These are phyloP conservation scores for Parachaetomium inaequale DNA, from an alignment of 495 filamentous ascomycete genomes.

Conservation along the genomic window DNA sequence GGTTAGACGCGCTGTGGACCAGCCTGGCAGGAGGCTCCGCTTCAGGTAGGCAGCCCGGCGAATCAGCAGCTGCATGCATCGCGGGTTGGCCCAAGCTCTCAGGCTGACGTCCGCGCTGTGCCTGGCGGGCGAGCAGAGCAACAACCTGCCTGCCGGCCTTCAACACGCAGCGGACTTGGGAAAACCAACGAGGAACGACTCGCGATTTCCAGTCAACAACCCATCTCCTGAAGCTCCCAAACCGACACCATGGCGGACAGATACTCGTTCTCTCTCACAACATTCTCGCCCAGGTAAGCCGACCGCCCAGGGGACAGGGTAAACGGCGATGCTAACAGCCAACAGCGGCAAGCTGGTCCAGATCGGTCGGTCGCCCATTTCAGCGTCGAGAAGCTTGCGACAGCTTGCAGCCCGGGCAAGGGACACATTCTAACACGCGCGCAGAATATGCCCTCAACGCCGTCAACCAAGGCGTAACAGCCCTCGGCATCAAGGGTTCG, in stretches of 20 bases:
- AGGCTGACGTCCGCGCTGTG: constrained; percentile 26
- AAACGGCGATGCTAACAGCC: constrained; percentile 10
- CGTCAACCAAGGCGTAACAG: constrained; percentile 98
- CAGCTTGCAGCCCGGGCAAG: neutral
- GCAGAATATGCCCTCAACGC: constrained; percentile 98
- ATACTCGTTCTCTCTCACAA: constrained; percentile 99
- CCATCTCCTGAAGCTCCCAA: constrained; percentile 1
- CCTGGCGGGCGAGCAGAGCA: constrained; percentile 21
- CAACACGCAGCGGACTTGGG: constrained; percentile 6
- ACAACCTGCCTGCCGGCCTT: constrained; percentile 17
- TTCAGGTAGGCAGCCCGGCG: neutral
- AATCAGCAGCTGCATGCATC: constrained; percentile 15
- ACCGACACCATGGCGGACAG: constrained; percentile 78
- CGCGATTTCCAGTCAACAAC: neutral
- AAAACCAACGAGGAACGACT: constrained; percentile 12
- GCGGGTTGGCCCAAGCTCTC: constrained; percentile 32
- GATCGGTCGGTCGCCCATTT: constrained; percentile 55
- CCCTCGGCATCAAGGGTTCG: constrained; percentile 94
- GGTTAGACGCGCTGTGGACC: neutral
- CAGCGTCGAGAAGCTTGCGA: neutral
- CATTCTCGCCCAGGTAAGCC: constrained; percentile 96
- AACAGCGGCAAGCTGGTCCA: constrained; percentile 88
- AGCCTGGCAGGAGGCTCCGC: neutral
- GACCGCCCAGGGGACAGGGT: constrained; percentile 14
- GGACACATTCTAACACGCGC: neutral